Evolutionary conservation across 345 rosid species (phyloP), one percentile per base, ranked within the genome.

Genomic region (Aethionema arabicum): DNA sequence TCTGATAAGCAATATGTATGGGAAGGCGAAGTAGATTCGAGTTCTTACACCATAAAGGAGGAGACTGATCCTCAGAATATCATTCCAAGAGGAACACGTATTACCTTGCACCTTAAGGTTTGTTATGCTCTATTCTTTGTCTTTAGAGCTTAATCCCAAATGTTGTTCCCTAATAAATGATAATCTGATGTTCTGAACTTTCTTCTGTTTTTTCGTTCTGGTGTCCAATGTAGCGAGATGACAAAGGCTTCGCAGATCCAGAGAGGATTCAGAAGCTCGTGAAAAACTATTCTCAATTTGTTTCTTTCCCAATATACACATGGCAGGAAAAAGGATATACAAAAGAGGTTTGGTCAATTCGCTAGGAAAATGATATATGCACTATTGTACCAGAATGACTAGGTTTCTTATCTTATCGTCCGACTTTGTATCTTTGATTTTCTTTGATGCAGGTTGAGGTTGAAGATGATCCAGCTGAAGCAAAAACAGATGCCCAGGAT

Each of bases 291-390:
- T 93, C 99, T 13, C 97, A 93, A 75, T 93, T 93, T 53, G 97
- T 93, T 72, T 93, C 99, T 7, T 93, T 93, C 74, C 99, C 97
- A n/a, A 90, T 93, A 42, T 93, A 85, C 74, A 90, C 90, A 2
- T 93, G 99, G 99, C 95, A 83, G 78, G 97, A 93, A 71, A 93
- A 93, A 43, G 99, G 99, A 55, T 74, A 67, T 69, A 90, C 99
- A 48, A 93, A 87, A 77, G 99, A 93, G 95, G 99, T 93, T 73
- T 49, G 55, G n/a, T n/a, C n/a, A n/a, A n/a, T 13, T 57, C 35
- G 11, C 32, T 16, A 31, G 47, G 39, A 32, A 32, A 63, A 43
- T 42, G 52, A 9, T 30, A 41, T 50, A 41, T 32, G 45, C 27
- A 4, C 39, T 41, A 9, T 33, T 11, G 6, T 27, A 6, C 11